Evolutionary conservation across 1,284 basidiomycete genomes (phyloP).

Genomic region (Trichosporon inkin): DNA sequence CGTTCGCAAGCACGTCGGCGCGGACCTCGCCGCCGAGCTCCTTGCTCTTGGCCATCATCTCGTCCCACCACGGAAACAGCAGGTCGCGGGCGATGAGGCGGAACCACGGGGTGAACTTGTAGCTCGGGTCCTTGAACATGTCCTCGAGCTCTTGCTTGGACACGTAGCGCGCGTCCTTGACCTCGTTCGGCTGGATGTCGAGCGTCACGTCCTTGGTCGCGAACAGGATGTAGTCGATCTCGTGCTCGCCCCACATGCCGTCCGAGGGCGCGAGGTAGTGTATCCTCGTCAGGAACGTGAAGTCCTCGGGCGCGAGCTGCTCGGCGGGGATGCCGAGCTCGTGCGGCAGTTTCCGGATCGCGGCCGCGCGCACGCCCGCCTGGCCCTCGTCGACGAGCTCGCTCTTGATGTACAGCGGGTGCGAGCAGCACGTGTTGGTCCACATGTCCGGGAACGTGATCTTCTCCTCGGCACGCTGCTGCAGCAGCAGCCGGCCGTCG

Average conservation of each 20-base stretch:
- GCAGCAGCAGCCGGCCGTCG: slow-evolving; percentile 90
- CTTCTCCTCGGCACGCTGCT: slow-evolving; percentile 93
- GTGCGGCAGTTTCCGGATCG: slow-evolving; percentile 91
- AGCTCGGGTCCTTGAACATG: slow-evolving; percentile 78
- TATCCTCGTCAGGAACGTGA: slow-evolving; percentile 93
- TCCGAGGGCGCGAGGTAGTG: slow-evolving; percentile 94
- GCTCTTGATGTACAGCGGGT: slow-evolving; percentile 70
- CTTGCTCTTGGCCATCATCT: slow-evolving; percentile 61
- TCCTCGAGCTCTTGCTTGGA: slow-evolving; percentile 79
- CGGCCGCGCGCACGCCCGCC: slow-evolving; percentile 74
- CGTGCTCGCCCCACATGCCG: slow-evolving; percentile 97
- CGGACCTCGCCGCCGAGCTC: slow-evolving; percentile 53
- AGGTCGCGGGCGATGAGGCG: slow-evolving; percentile 95
- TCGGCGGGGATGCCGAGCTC: slow-evolving; percentile 82
- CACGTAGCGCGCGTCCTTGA: slow-evolving; percentile 87
- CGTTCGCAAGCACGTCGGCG: slow-evolving; percentile 38
- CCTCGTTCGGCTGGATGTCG: slow-evolving; percentile 82
- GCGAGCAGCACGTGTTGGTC: slow-evolving; percentile 99
- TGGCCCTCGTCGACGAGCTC: slow-evolving; percentile 78
- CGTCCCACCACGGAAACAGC: slow-evolving; percentile 98
- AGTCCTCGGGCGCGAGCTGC: slow-evolving; percentile 70
- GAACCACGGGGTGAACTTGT: slow-evolving; percentile 98
- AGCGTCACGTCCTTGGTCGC: slow-evolving; percentile 84
- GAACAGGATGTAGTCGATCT: slow-evolving; percentile 99
- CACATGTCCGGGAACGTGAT: slow-evolving; percentile 99